These are phyloP conservation scores for Amanita pallidorosea DNA, from an alignment of 768 basidiomycete genomes.

Conservation along the genomic window DNA sequence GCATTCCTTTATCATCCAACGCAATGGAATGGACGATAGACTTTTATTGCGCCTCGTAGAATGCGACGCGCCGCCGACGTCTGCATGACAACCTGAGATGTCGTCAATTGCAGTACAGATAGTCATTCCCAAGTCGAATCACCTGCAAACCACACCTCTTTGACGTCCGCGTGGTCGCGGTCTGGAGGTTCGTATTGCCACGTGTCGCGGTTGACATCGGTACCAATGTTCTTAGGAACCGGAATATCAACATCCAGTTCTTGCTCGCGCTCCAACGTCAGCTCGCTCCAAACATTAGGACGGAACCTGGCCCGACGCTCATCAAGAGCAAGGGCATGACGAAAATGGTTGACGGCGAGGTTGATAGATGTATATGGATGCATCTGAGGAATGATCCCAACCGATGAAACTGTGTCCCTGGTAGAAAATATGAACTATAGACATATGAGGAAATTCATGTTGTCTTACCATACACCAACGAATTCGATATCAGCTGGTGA, in stretches of 20 bases:
- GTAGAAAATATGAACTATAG: neutral
- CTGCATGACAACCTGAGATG: slow-evolving; percentile 13
- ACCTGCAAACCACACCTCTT: slow-evolving; percentile 18
- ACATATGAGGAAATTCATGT: neutral
- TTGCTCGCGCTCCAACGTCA: slow-evolving; percentile 12
- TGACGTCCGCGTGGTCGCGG: slow-evolving; percentile 12
- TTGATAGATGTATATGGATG: slow-evolving; percentile 15
- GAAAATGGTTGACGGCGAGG: slow-evolving; percentile 13
- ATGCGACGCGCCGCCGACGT: slow-evolving; percentile 17
- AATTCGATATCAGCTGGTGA: slow-evolving; percentile 19
- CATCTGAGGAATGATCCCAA: slow-evolving; percentile 13
- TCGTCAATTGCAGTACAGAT: neutral
- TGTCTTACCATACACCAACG: slow-evolving; percentile 21
- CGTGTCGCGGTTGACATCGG: slow-evolving; percentile 6
- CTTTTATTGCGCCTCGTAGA: slow-evolving; percentile 10
- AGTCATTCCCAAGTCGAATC: neutral
- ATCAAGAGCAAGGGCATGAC: slow-evolving; percentile 15
- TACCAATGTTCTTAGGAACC: slow-evolving; percentile 4
- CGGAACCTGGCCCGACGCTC: slow-evolving; percentile 15
- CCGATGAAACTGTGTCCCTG: slow-evolving; percentile 17
- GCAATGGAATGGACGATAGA: slow-evolving; percentile 15
- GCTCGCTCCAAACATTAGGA: slow-evolving; percentile 14
- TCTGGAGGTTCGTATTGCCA: slow-evolving; percentile 12
- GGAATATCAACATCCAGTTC: slow-evolving; percentile 13
- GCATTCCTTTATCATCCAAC: slow-evolving; percentile 21